Conservation (phyloP, 495 filamentous ascomycete genomes). For the Aeminium ludgeri region DNA sequence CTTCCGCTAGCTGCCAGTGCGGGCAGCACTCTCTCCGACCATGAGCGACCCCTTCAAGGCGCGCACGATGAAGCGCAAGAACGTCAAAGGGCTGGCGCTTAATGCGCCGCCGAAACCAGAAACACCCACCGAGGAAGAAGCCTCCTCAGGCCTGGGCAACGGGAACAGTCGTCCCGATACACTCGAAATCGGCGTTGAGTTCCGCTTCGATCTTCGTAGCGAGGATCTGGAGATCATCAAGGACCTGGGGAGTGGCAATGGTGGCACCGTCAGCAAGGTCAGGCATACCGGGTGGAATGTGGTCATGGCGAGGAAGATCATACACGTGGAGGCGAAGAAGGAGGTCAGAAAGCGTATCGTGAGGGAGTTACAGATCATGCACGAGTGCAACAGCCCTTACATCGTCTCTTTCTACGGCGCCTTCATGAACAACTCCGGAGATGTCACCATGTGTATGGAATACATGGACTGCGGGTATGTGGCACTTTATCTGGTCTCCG, state of each 20-base stretch:
- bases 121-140: slow-evolving; percentile 41
- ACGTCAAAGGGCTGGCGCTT: slow-evolving; percentile 85
- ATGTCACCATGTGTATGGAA: slow-evolving; percentile 99
- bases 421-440: slow-evolving; percentile 84
- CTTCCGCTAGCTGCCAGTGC: slow-evolving; percentile 9
- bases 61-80: slow-evolving; percentile 93
- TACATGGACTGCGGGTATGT: slow-evolving; percentile 96
- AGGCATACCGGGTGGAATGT: slow-evolving; percentile 87
- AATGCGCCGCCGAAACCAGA: slow-evolving; percentile 43
- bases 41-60: slow-evolving; percentile 80
- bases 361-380: slow-evolving; percentile 91
- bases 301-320: slow-evolving; percentile 97
- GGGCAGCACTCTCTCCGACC: slow-evolving; percentile 18
- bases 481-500: not conserved
- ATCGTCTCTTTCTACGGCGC: slow-evolving; percentile 97
- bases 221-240: slow-evolving; percentile 88
- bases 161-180: slow-evolving; percentile 50
- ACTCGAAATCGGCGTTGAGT: slow-evolving; percentile 92
- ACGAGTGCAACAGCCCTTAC: slow-evolving; percentile 88
- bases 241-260: slow-evolving; percentile 91
- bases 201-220: slow-evolving; percentile 75
- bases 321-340: slow-evolving; percentile 94
- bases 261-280: slow-evolving; percentile 94
- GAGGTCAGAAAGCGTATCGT: slow-evolving; percentile 92
- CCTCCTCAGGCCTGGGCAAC: slow-evolving; percentile 44